Conservation (phyloP, 2,329 filamentous ascomycete genomes). For the Aspergillus ibericus region DNA sequence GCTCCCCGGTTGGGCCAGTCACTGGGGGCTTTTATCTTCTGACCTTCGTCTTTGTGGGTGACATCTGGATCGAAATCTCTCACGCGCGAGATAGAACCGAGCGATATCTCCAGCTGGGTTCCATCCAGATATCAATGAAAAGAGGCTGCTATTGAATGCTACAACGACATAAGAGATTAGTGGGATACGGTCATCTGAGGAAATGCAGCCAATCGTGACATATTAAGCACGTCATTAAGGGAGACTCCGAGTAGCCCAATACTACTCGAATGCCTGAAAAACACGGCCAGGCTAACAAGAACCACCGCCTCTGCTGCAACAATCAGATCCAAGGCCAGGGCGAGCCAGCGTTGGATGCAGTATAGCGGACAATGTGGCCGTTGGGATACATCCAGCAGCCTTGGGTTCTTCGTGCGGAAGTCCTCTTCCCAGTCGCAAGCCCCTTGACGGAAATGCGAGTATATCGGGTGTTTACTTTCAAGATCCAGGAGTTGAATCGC, state of each 20-base stretch:
- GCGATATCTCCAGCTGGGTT: not conserved
- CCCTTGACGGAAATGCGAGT: constrained; percentile 53
- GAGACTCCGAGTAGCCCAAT: not conserved
- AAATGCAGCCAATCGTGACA: not conserved
- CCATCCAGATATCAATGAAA: not conserved
- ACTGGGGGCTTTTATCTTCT: not conserved
- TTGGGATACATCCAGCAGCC: constrained; percentile 42
- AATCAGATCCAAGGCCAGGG: too few species aligned
- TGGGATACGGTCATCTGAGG: too few species aligned
- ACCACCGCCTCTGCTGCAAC: too few species aligned
- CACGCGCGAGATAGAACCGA: not conserved
- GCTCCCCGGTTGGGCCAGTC: not conserved
- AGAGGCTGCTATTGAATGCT: constrained; percentile 5
- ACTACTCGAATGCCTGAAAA: not conserved
- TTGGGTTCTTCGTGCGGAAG: constrained; percentile 38
- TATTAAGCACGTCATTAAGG: not conserved
- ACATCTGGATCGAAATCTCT: not conserved
- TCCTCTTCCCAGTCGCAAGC: constrained; percentile 45
- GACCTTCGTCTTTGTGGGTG: not conserved
- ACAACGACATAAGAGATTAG: not conserved
- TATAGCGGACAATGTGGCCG: constrained; percentile 47
- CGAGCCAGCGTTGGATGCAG: constrained; percentile 46
- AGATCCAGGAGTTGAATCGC: constrained; percentile 54
- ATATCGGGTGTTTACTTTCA: constrained; percentile 52
- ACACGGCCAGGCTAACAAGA: too few species aligned